Evolutionary conservation across 2,329 filamentous ascomycete species (phyloP), one percentile per base, ranked within the genome.

Genomic region (Phyllosticta paracitricarpa): DNA sequence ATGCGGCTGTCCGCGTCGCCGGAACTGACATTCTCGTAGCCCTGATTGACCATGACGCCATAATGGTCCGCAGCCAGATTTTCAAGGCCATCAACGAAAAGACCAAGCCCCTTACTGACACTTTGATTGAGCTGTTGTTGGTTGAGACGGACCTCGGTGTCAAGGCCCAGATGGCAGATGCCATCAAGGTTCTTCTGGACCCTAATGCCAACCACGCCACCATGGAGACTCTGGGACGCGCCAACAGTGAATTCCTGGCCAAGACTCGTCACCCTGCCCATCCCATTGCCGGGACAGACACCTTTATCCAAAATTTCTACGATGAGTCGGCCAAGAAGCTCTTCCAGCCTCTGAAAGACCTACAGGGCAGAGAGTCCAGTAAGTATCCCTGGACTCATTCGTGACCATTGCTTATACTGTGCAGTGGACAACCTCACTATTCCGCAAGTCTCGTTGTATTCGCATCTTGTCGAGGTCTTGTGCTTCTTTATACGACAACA

Each of bases 401-500:
- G 19, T 22, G 19, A n/a, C 2, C 14, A 3, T 6, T 24, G 8
- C 55, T 61, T 9, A 58, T 2, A 4, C 14, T 7, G 2, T 35
- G 19, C 35, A 82, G 84, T 89, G 68, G 82, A 89, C 76, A 81
- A 86, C 64, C 86, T 97, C 66, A 83, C 83, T 25, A 88, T 91
- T 59, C 86, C 94, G 68, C 88, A 96, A 73, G 90, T 94, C 26
- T 89, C 90, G n/a, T 82, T 97, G 64, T 96, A 92, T 73, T 87
- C 86, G 22, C 94, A 97, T 72, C 79, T 99, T 57, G 88, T 97
- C 60, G 94, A 99, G 71, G 89, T 97, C 28, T 81, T 97, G 57
- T 92, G 89, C 71, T 97, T 95, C 77, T 97, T 97, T 73, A 86
- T 97, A 65, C 86, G 92, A 51, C 89, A 95, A 70, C 93, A 97